Base-by-base conservation (phyloP, 1,284 basidiomycete species). In the Cyathus olla region DNA sequence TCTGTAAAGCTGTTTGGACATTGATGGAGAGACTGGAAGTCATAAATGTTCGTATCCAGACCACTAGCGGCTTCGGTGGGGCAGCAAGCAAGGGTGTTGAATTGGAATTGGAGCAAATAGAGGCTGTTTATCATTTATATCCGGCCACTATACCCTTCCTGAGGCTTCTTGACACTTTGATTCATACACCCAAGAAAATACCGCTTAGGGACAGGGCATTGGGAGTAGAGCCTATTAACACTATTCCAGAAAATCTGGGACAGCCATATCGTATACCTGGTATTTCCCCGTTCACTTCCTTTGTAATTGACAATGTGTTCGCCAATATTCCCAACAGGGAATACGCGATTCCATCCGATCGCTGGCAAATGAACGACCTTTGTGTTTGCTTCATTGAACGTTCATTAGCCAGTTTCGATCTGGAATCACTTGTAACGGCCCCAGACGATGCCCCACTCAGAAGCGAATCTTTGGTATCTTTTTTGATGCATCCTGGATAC, bases 271-370 rank as follows among this genome's bases (percentile, higher is more conserved):
- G 94, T 28, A 75, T 88, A 13, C 90, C 92, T 4, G 95, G 95
- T 0, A 88, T 96, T 44, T 86, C 82, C 0, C 95, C 90, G 2
- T 98, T 92, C 72, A 85, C 93, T 13, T 82, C 86, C 26, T 99
- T 97, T 72, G 92, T 98, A 56, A 82, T 98, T 62, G 95, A 99
- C 71, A 93, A 93, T 42, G 94, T 99, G 2, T 92, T 99, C 64
- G 82, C 86, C 15, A 88, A 87, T 47, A 89, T 94, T 51, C 81
- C 87, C 8, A 83, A 80, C 49, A 85, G 96, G 40, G 94, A 95
- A 64, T 98, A 94, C 69, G 80, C 86, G 6, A 83, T 87, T 48
- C 88, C 89, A 9, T 87, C 87, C 9, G 95, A 99, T 71, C 83
- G 93, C 64, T 99, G 95, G 95, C 86, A 90, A 66, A 91, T 95